These are phyloP conservation scores for Jaltomata sinuosa DNA, from an alignment of 257 asterid species.

Conservation along the genomic window DNA sequence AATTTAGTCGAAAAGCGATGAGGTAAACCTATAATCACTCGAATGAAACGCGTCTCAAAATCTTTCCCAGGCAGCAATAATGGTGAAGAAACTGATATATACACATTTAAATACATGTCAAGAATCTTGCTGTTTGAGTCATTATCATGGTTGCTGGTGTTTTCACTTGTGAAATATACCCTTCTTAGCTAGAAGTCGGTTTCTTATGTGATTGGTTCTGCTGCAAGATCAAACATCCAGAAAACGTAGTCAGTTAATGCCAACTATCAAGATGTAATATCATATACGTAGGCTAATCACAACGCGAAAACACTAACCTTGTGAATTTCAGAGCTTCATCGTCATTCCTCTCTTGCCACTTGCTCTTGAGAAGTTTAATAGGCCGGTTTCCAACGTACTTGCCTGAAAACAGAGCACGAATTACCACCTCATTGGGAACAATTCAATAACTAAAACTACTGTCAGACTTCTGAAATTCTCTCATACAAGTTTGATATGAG, in stretches of 20 bases:
- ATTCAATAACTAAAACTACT: not conserved
- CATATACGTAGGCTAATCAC: not conserved
- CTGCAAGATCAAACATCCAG: not conserved
- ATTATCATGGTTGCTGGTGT: not conserved
- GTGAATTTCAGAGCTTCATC: constrained; percentile 48
- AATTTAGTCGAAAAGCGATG: too few relatives aligned
- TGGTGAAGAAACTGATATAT: too few relatives aligned
- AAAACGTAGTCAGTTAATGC: not conserved
- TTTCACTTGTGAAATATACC: constrained; percentile 6
- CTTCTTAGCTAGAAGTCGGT: constrained; percentile 4
- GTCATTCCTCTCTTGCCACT: constrained; percentile 85
- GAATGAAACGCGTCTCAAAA: too few relatives aligned
- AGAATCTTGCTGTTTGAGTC: not conserved
- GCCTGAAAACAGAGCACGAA: constrained; percentile 32
- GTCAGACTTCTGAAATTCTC: not conserved
- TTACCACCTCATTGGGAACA: not conserved
- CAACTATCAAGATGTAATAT: not conserved
- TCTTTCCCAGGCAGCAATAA: too few relatives aligned
- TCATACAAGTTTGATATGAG: not conserved
- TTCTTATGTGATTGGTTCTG: constrained; percentile 1
- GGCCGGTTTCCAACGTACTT: constrained; percentile 94
- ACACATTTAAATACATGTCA: not conserved
- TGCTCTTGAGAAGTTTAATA: constrained; percentile 80
- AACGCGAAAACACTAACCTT: constrained; percentile 32
- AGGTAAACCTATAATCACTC: too few relatives aligned